Evolutionary conservation across 345 rosid species (phyloP).

Genomic region (Mangifera indica): DNA sequence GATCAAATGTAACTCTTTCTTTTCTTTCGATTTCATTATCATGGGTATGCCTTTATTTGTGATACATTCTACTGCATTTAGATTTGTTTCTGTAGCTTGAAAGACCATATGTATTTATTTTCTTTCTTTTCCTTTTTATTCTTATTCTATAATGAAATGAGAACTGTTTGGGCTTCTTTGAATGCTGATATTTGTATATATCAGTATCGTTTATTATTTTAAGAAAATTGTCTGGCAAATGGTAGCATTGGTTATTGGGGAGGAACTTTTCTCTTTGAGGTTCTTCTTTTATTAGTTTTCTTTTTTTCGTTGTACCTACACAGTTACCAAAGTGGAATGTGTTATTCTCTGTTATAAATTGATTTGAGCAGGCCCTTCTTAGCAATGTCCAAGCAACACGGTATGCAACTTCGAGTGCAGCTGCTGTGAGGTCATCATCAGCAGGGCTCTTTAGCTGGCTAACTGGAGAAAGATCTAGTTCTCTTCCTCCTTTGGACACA

Average conservation of each 20-base stretch:
- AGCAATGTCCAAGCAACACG: constrained; percentile 39
- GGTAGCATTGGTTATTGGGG: not conserved
- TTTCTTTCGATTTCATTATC: not conserved
- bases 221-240: too few relatives aligned
- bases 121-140: too few relatives aligned
- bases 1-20: not conserved
- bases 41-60: not conserved
- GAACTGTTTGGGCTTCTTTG: too few relatives aligned
- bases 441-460: constrained; percentile 64
- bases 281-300: not conserved
- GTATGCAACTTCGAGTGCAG: constrained; percentile 60
- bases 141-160: too few relatives aligned
- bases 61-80: not conserved
- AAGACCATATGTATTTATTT: too few relatives aligned
- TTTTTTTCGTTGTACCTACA: not conserved
- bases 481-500: constrained; percentile 53
- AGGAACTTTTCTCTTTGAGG: not conserved
- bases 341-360: not conserved
- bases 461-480: constrained; percentile 44
- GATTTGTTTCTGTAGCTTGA: too few relatives aligned
- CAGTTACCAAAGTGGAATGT: not conserved
- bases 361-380: constrained; percentile 42
- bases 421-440: constrained; percentile 43
- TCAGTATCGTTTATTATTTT: too few relatives aligned
- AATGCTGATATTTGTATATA: too few relatives aligned